A percentile compares a stretch with the other conserved stretches of the same genome.
Evolutionary conservation across 192 early-diverging fungal species (phyloP).

Genomic region (Umbelopsis sp.): DNA sequence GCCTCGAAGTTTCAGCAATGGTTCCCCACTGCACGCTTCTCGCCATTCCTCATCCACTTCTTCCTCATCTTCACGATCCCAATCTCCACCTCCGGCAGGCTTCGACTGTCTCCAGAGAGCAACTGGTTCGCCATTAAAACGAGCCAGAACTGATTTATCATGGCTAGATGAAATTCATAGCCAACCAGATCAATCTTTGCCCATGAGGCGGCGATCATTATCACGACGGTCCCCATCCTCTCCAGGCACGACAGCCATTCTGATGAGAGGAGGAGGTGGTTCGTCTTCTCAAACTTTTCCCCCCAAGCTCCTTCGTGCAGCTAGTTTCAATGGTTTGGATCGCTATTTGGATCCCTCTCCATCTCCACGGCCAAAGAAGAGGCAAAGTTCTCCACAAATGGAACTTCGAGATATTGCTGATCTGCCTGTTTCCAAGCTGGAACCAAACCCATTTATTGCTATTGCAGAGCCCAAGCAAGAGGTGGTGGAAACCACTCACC

Average conservation of each 20-base stretch:
- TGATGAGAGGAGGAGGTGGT: conserved; percentile 17
- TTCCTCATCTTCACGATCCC: conserved; percentile 17
- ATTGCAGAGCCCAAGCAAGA: conserved; percentile 14
- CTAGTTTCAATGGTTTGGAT: conserved; percentile 17
- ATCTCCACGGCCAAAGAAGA: neutral
- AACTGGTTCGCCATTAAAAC: conserved; percentile 5
- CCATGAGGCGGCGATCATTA: conserved; percentile 12
- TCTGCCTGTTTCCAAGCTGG: conserved; percentile 7
- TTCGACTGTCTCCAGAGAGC: neutral
- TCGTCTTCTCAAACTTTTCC: conserved; percentile 15
- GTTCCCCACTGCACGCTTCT: conserved; percentile 14
- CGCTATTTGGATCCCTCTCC: neutral
- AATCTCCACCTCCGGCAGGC: conserved; percentile 5
- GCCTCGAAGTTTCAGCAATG: conserved; percentile 20
- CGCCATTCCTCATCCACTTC: conserved; percentile 20
- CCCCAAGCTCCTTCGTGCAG: conserved; percentile 6
- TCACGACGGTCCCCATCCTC: conserved; percentile 12
- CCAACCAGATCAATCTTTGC: conserved; percentile 5
- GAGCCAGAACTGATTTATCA: conserved; percentile 18
- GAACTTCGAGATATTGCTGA: conserved; percentile 9
- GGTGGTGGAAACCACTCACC: conserved; percentile 2
- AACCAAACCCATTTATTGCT: conserved; percentile 9
- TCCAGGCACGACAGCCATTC: conserved; percentile 13
- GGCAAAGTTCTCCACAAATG: conserved; percentile 8
- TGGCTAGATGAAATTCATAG: conserved; percentile 15